Evolutionary conservation across 495 filamentous ascomycete species (phyloP).

Genomic region (Tuber melanosporum): DNA sequence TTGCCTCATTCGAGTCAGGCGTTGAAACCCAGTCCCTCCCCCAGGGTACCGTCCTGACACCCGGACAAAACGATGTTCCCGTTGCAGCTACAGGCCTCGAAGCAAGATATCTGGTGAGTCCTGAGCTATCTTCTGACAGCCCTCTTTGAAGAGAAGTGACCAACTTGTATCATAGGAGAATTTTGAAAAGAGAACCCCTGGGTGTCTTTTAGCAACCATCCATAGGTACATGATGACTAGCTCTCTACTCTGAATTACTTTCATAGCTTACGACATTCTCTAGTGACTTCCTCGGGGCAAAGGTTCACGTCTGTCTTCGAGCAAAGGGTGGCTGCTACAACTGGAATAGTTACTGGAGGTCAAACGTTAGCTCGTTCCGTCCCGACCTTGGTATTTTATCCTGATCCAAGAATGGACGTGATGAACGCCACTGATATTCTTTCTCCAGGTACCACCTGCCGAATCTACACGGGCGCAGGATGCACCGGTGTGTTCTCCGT

Average conservation of each 20-base stretch:
- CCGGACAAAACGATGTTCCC: too few relatives aligned
- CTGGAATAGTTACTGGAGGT: neutral
- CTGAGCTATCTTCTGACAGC: neutral
- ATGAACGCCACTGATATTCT: neutral
- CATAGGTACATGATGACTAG: neutral
- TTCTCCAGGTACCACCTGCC: neutral
- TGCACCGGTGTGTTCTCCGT: neutral
- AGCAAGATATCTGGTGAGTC: neutral
- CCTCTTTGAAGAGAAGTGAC: neutral
- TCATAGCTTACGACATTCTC: neutral
- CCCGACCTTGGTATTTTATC: neutral
- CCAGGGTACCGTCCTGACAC: neutral
- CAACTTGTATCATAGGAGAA: neutral
- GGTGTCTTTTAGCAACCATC: neutral
- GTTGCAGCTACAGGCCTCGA: neutral
- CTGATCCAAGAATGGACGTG: neutral
- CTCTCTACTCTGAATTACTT: neutral
- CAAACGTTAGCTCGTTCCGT: too few relatives aligned
- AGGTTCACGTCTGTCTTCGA: too few relatives aligned
- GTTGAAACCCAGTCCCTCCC: too few relatives aligned
- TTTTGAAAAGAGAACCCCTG: neutral
- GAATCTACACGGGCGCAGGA: neutral
- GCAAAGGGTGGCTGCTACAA: neutral
- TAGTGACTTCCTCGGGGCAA: neutral
- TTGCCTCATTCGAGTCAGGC: too few relatives aligned